Evolutionary conservation across 139 green algal genomes (phyloP).

Genomic region (Chlorella sp.): DNA sequence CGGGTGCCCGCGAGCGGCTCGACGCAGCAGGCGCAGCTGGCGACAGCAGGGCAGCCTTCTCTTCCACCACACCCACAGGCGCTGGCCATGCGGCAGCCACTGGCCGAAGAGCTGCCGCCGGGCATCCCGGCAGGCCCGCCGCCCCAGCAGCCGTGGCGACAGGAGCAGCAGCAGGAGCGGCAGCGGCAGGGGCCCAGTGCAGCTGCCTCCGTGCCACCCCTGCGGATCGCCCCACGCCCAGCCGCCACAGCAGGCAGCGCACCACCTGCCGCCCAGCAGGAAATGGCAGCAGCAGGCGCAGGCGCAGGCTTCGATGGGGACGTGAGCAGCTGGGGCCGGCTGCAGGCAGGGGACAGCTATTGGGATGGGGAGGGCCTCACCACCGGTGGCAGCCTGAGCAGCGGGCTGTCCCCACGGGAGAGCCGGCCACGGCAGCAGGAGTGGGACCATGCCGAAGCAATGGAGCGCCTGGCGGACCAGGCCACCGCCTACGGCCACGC

Average conservation of each 20-base stretch:
- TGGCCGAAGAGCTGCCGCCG: neutral
- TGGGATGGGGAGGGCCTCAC: neutral
- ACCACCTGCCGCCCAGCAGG: neutral
- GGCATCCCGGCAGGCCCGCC: neutral
- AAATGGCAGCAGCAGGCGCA: neutral
- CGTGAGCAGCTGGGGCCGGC: neutral
- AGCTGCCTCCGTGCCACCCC: too few species aligned
- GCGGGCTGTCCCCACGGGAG: conserved; percentile 71
- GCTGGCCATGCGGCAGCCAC: too few species aligned
- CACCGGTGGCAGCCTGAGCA: conserved; percentile 65
- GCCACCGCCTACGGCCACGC: conserved; percentile 49
- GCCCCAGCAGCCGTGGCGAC: neutral
- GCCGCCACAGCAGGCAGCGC: neutral
- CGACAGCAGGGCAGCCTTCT: neutral
- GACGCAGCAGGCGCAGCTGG: neutral
- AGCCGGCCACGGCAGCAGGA: conserved; percentile 42
- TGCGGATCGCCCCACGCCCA: neutral
- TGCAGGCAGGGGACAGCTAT: neutral
- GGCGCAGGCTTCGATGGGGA: neutral
- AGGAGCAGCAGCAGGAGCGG: neutral
- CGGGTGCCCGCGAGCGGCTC: neutral
- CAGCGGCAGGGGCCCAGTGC: neutral
- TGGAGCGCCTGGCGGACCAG: conserved; percentile 30
- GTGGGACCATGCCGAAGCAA: conserved; percentile 44
- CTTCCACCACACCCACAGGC: too few species aligned